Evolutionary conservation across 2,329 filamentous ascomycete genomes (phyloP), one percentile per base, ranked within the genome.

Genomic region (Microdochium trichocladiopsis): DNA sequence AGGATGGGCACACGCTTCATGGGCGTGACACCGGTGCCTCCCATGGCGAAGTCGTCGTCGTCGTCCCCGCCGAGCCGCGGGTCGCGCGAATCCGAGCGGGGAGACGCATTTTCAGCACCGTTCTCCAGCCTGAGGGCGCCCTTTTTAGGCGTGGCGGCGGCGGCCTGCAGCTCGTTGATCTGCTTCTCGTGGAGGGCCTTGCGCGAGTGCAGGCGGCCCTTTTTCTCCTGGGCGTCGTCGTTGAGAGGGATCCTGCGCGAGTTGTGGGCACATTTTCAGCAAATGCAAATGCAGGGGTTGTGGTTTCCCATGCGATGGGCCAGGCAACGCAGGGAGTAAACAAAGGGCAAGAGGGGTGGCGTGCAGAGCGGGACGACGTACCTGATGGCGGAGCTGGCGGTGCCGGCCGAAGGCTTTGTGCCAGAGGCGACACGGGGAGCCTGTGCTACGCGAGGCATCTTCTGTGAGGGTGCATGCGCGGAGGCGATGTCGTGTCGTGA

Each of bases 1-100:
- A 99, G 77, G 61, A 99, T 88, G 1, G 94, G 94, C 25, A 96
- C 90, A 55, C 92, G 88, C 78, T 96, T 96, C 87, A 95, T 93
- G 51, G 93, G 94, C 54, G 94, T 96, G 51, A 95, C 87, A 36
- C 87, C 89, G 57, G 78, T 83, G 28, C 88, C 87, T 53, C 82
- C 83, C 47, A 89, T 86, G 62, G 84, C 79, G 56, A 84, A 74
- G 54, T 83, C 76, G 33, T 83, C 81, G 48, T 76, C 79, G 51
- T 75, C 77, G 56, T 73, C 72, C 16, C 64, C 65, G 43, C 67
- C 58, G 50, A 63, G 60, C 43, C 69, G 72, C 45, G 80, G 81
- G 14, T 79, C 86, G 57, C 76, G 75, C 49, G 80, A 78, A 56
- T 78, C 80, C 31, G 82, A 77, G 61, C 73, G 69, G 51, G 79